Evolutionary conservation across 257 asterid genomes (phyloP), one percentile per base, ranked within the genome.

Genomic region (Nicotiana knightiana): DNA sequence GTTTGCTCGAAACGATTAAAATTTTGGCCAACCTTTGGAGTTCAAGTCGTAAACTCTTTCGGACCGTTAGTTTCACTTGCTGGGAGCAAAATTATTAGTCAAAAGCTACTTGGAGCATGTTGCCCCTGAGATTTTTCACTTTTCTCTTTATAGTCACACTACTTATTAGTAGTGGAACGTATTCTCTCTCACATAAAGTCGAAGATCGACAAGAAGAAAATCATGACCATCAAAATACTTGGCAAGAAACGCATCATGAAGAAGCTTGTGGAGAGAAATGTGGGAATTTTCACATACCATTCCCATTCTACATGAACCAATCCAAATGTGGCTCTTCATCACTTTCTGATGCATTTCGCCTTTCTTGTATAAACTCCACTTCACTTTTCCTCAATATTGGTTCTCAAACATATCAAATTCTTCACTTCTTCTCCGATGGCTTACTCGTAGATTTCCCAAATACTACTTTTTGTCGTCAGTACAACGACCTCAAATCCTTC

Each of bases 381-480:
- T 18, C 86, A 1, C 90, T 88, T 39, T 89, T 84, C 81, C 87
- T 92, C 64, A 89, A 37, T 59, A 77, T 92, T 15, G 90, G 71
- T 26, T 81, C 88, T 2, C 85, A 55, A 76, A 84, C 84, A 82
- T 91, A 88, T 82, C 89, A 82, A 46, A 63, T 91, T 9, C 90
- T 92, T 55, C 86, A 87, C 6, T 91, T 92, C 88, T 91, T 87
- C 86, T 77, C 93, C 3, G 92, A 92, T 77, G 93, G 91, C 5
- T 33, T 91, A 55, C 61, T 91, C 6, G 67, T 92, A 0, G 95
- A 91, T 70, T 89, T 91, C 86, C 93, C 92, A 53, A 90, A 92
- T 77, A 77, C 90, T 18, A 65, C 91, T 75, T 26, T 51, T 1
- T 92, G 97, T 67, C 92, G 89, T 73, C 91, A 80, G 67, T 92